phyloP scores from a whole-genome alignment of 768 basidiomycete species.

The Agaricus blazei region DNA sequence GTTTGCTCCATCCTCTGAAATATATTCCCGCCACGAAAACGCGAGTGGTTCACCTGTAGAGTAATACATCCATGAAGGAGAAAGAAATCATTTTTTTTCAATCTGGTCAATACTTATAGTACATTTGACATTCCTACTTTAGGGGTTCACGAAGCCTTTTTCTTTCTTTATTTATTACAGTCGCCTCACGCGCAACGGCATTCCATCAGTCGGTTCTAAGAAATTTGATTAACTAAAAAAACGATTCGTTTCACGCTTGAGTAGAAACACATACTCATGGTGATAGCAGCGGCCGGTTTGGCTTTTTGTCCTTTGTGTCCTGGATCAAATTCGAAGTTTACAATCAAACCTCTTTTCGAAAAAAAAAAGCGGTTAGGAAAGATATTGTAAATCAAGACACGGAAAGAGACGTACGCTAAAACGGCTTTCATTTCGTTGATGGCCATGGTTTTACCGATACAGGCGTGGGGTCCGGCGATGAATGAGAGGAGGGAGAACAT shows the following conservation, averaged over 20 bases:
- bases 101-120: no score
- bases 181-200: background rate
- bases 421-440: conserved; percentile 46
- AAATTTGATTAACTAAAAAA: background rate
- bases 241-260: background rate
- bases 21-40: no score
- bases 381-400: no score
- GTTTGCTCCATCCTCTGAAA: no score
- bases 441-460: conserved; percentile 45
- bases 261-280: conserved; percentile 34
- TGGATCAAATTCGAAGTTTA: conserved; percentile 37
- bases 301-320: conserved; percentile 30
- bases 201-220: conserved; percentile 3
- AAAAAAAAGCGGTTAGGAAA: no score
- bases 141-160: no score
- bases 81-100: no score
- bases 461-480: conserved; percentile 40
- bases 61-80: no score
- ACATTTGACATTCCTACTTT: no score
- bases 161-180: background rate
- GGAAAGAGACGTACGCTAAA: conserved; percentile 22
- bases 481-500: conserved; percentile 37
- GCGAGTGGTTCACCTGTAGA: no score
- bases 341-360: conserved; percentile 26
- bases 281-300: conserved; percentile 27